Conservation (phyloP, 164 flowering plant genomes). For the Santalum album region DNA sequence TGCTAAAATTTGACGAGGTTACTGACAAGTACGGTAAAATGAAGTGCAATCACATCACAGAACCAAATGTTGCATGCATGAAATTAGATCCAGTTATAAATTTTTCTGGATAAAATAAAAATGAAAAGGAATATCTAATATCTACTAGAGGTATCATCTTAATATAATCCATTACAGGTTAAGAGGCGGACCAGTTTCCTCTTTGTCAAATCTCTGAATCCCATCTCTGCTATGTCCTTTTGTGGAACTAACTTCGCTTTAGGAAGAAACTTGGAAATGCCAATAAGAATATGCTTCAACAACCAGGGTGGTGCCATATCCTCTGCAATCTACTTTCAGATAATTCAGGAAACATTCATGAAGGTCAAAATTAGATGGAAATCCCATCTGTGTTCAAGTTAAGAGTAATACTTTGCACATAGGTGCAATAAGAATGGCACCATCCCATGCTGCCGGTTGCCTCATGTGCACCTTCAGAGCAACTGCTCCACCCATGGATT, state of each 20-base stretch:
- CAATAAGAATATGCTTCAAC: not conserved
- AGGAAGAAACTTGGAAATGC: not conserved
- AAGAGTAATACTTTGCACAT: slow-evolving; percentile 5
- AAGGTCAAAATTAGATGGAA: not conserved
- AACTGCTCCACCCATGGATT: slow-evolving; percentile 3
- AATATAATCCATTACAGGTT: not conserved
- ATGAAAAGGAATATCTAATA: no score
- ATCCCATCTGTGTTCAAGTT: not conserved
- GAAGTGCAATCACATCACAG: not conserved
- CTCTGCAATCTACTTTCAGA: not conserved
- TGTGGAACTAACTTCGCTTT: not conserved
- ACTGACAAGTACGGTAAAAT: not conserved
- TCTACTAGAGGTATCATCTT: not conserved
- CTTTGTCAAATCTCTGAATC: not conserved
- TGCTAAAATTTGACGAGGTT: not conserved
- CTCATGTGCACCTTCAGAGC: slow-evolving; percentile 4
- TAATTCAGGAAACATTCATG: not conserved
- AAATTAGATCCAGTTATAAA: no score
- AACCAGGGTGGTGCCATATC: slow-evolving; percentile 2
- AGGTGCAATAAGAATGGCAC: slow-evolving; percentile 3
- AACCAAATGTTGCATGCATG: no score
- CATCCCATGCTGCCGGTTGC: slow-evolving; percentile 1
- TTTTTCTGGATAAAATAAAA: no score
- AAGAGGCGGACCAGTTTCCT: not conserved
- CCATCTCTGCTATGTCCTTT: slow-evolving; percentile 2